A percentile compares a stretch with the other conserved stretches of the same genome.
phyloP scores from a whole-genome alignment of 352 stramenopile species.

The Pythium volutum region DNA sequence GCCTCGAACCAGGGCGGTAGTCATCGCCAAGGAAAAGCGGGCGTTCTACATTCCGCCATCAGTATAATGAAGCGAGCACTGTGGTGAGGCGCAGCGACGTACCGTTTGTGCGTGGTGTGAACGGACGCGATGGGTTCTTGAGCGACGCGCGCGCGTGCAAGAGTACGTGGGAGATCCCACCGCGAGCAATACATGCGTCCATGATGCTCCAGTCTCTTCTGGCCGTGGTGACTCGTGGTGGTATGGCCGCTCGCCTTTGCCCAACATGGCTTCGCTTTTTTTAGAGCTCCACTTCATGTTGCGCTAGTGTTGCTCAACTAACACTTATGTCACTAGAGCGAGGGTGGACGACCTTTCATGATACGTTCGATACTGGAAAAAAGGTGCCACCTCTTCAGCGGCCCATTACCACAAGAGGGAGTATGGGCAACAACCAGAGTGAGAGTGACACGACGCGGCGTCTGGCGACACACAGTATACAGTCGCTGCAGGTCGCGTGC shows the following conservation, averaged over 20 bases:
- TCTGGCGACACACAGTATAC: background rate
- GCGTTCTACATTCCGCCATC: slow-evolving; percentile 22
- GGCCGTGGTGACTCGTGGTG: background rate
- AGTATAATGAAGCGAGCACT: background rate
- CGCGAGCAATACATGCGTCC: slow-evolving; percentile 71
- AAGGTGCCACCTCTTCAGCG: background rate
- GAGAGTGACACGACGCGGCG: background rate
- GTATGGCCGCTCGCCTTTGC: background rate
- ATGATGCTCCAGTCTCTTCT: slow-evolving; percentile 25
- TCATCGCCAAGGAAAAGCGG: slow-evolving; percentile 76
- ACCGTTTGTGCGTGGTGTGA: slow-evolving; percentile 59
- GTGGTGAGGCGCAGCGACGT: background rate
- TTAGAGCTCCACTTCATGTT: background rate
- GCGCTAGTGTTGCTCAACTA: background rate
- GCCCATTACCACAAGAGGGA: no score
- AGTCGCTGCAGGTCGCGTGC: background rate
- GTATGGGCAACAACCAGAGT: slow-evolving; percentile 1
- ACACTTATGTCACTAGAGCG: background rate
- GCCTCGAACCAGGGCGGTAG: slow-evolving; percentile 61
- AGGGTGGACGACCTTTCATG: slow-evolving; percentile 3
- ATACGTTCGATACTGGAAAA: background rate
- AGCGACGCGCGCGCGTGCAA: slow-evolving; percentile 75
- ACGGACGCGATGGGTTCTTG: slow-evolving; percentile 80
- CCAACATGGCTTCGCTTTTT: slow-evolving; percentile 10
- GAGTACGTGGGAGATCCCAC: slow-evolving; percentile 77